These are phyloP conservation scores for Reticulascus tulasneorum DNA, from an alignment of 2,329 filamentous ascomycete species.

Conservation along the genomic window DNA sequence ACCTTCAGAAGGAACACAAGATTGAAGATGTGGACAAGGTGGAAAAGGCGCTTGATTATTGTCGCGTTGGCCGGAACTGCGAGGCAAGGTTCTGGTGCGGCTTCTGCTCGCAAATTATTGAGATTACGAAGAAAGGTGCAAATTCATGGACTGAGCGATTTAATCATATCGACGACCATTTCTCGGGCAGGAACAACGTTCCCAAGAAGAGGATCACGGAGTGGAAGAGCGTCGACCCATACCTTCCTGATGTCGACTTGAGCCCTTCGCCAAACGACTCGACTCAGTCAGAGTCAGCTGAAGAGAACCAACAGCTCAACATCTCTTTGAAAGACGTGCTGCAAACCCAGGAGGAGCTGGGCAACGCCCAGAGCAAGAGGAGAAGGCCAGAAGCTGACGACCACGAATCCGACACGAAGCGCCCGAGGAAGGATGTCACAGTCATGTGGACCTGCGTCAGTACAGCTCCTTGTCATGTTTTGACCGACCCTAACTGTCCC, in stretches of 20 bases:
- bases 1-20: constrained; percentile 53
- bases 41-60: constrained; percentile 44
- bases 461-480: too few relatives aligned
- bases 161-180: constrained; percentile 74
- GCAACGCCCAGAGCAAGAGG: constrained; percentile 3
- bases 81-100: constrained; percentile 80
- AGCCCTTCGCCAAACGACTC: constrained; percentile 1
- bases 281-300: constrained; percentile 5
- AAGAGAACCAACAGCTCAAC: constrained; percentile 1
- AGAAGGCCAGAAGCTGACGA: constrained; percentile 9
- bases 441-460: constrained; percentile 29
- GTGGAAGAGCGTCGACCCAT: constrained; percentile 45
- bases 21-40: constrained; percentile 25
- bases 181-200: constrained; percentile 45
- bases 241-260: constrained; percentile 9
- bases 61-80: constrained; percentile 61
- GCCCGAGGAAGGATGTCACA: constrained; percentile 7
- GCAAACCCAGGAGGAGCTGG: too few relatives aligned
- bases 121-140: constrained; percentile 42
- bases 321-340: too few relatives aligned
- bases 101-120: constrained; percentile 62
- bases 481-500: too few relatives aligned
- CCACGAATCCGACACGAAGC: constrained; percentile 11
- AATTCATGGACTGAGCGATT: constrained; percentile 55
- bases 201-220: constrained; percentile 44